Conservation (phyloP, 2,329 filamentous ascomycete species). For the Neurospora crassa region DNA sequence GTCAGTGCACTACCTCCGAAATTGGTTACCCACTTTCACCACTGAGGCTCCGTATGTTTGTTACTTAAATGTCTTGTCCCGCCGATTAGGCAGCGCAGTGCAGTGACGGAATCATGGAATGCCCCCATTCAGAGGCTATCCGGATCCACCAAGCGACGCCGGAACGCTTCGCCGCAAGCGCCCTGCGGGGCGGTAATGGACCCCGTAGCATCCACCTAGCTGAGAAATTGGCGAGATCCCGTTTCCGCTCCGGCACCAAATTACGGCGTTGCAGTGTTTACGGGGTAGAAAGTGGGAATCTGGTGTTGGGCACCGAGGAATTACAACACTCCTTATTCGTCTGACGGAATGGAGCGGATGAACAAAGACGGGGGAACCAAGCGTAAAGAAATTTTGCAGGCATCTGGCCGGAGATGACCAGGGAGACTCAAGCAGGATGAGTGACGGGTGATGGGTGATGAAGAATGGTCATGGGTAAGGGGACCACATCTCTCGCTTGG, state of each 20-base stretch:
- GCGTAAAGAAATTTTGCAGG: neutral
- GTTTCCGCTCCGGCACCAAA: neutral
- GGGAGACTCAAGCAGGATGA: neutral
- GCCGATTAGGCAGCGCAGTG: neutral
- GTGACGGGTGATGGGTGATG: neutral
- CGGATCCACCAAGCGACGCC: neutral
- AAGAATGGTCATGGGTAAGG: neutral
- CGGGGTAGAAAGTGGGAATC: neutral
- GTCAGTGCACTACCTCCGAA: neutral
- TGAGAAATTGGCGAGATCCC: neutral
- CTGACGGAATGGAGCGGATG: neutral
- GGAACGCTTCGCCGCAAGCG: neutral
- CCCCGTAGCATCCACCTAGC: neutral
- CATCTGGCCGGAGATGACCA: neutral
- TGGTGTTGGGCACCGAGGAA: neutral
- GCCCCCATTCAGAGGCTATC: neutral
- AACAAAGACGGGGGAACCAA: neutral
- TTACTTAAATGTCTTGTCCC: neutral
- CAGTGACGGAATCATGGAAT: neutral
- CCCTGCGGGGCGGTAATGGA: neutral
- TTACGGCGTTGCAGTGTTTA: neutral
- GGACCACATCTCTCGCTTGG: neutral
- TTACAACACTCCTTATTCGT: neutral
- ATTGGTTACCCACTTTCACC: neutral
- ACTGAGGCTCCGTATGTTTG: neutral